Evolutionary conservation across 352 stramenopile genomes (phyloP), one percentile per base, ranked within the genome.

Genomic region (Pythium folliculosum): DNA sequence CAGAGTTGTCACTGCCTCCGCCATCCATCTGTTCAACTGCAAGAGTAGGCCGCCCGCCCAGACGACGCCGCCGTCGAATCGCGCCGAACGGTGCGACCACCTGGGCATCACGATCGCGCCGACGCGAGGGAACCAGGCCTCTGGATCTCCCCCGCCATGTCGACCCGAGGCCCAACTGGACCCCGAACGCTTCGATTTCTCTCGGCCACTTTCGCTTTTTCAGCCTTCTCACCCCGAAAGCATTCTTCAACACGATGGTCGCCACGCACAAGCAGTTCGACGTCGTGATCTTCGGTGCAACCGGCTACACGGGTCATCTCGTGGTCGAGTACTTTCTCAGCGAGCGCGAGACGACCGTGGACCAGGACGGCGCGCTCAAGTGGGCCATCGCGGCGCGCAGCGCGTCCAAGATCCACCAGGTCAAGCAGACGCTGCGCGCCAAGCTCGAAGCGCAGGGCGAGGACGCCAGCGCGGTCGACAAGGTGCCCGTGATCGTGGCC

Each of bases 321-420:
- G 76, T 84, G 5, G 78, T 77, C n/a, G 65, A 70, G 23, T 89
- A 94, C 62, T 82, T 80, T 19, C 84, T 93, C 58, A 78, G 75
- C 37, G 55, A 82, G n/a, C 47, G 47, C 13, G 77, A 83, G 47
- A 76, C 71, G 2, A 16, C 54, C 5, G 35, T 67, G 3, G 60
- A 27, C 13, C 22, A 53, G 21, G 6, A 51, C 32, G 58, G n/a
- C 25, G 40, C 43, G 21, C 48, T 95, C 47, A 82, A 84, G 55
- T 97, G 88, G 89, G 92, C 88, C 3, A 81, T 98, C 47, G 90
- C 90, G 1, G 92, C 82, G 9, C 76, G 90, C 60, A 94, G 71
- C 13, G 65, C 76, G 27, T 37, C n/a, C 3, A 95, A 95, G 65
- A 71, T 97, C 8, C 45, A 43, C 0, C 22, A 53, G 21, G 13